phyloP scores from a whole-genome alignment of 2,329 filamentous ascomycete species.

The Stachybotrys chlorohalonatus region DNA sequence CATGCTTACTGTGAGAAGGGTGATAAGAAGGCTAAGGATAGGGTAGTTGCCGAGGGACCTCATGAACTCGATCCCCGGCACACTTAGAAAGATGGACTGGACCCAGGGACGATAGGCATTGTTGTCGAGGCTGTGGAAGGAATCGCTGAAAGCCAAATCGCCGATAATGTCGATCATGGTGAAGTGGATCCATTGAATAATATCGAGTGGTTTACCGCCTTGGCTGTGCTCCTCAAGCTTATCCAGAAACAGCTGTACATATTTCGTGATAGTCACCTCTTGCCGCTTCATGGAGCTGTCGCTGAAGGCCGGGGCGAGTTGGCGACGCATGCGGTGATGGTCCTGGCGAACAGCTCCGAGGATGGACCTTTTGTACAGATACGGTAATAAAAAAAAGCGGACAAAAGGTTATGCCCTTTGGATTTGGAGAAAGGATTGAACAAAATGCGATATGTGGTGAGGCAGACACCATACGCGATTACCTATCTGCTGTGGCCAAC shows the following conservation, averaged over 20 bases:
- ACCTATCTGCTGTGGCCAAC: too few relatives aligned
- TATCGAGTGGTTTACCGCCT: conserved; percentile 7
- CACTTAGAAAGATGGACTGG: conserved; percentile 7
- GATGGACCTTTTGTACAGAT: conserved; percentile 9
- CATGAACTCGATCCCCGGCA: conserved; percentile 1
- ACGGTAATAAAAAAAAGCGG: conserved; percentile 8
- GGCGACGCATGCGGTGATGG: conserved; percentile 12
- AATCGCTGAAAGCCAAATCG: conserved; percentile 32
- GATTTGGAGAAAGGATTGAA: conserved; percentile 20
- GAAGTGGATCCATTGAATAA: conserved; percentile 26
- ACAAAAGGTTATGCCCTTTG: conserved; percentile 15
- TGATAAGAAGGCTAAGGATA: conserved; percentile 5
- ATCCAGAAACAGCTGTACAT: conserved; percentile 15
- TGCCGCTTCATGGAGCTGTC: conserved; percentile 19
- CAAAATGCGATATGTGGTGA: conserved; percentile 12
- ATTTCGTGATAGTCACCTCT: conserved; percentile 15
- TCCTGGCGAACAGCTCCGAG: conserved; percentile 6
- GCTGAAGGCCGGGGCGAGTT: conserved; percentile 20
- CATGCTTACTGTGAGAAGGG: background rate
- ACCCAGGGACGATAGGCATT: conserved; percentile 18
- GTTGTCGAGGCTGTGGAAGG: conserved; percentile 25
- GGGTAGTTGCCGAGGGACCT: background rate
- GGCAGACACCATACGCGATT: background rate
- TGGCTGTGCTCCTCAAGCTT: conserved; percentile 8
- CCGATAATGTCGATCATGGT: conserved; percentile 31